Evolutionary conservation across 1,284 basidiomycete genomes (phyloP).

Genomic region (Cutaneotrichosporon dermatis): DNA sequence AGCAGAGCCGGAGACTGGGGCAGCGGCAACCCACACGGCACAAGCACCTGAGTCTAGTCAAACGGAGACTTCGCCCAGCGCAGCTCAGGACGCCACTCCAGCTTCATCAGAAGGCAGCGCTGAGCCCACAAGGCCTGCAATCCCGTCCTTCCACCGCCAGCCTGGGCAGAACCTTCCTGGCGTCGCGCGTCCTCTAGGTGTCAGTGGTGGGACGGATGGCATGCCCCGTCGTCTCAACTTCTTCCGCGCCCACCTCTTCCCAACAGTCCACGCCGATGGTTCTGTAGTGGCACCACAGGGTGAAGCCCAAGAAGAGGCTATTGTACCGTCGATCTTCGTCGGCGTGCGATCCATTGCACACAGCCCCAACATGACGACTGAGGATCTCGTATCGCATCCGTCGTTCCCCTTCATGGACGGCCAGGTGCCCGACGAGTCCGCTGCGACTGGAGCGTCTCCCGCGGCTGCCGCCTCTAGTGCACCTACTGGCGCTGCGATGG

Average conservation of each 20-base stretch:
- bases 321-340: slow-evolving; percentile 46
- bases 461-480: neutral
- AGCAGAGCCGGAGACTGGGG: neutral
- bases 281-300: neutral
- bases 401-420: slow-evolving; percentile 42
- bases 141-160: slow-evolving; percentile 38
- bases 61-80: no score
- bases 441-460: no score
- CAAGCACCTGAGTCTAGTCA: no score
- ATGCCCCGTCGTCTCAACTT: slow-evolving; percentile 44
- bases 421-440: slow-evolving; percentile 20
- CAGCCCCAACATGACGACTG: slow-evolving; percentile 34
- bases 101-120: no score
- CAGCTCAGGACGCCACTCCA: no score
- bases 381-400: slow-evolving; percentile 38
- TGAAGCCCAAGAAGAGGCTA: slow-evolving; percentile 14
- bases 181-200: slow-evolving; percentile 12
- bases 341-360: slow-evolving; percentile 43
- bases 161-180: slow-evolving; percentile 29
- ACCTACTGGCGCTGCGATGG: no score
- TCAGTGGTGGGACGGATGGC: slow-evolving; percentile 30
- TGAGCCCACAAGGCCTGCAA: neutral
- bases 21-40: no score
- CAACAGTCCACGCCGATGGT: slow-evolving; percentile 25
- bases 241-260: slow-evolving; percentile 48